phyloP scores from a whole-genome alignment of 23 red algal species.

The Cyanidioschyzon merolae region DNA sequence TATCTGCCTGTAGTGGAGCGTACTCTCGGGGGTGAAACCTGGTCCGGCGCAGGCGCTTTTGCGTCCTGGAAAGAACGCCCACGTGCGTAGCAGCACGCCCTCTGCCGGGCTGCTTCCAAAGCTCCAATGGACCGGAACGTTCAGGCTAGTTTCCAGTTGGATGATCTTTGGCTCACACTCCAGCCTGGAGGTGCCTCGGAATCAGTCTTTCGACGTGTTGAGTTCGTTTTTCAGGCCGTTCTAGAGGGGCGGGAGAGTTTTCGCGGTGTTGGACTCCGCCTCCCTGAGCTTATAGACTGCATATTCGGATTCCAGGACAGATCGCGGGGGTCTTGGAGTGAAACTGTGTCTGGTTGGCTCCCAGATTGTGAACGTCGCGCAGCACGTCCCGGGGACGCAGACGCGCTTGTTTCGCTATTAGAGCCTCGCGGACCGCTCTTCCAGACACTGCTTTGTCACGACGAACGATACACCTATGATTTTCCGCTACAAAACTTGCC shows the following conservation, averaged over 20 bases:
- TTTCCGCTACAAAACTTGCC: slow-evolving; percentile 11
- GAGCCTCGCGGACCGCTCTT: background rate
- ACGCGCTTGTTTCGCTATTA: background rate
- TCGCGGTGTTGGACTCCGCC: background rate
- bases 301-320: background rate
- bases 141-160: background rate
- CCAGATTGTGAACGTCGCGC: background rate
- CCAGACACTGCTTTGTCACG: background rate
- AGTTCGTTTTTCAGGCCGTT: background rate
- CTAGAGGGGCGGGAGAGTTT: background rate
- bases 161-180: background rate
- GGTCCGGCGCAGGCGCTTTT: too few species aligned
- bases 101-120: too few species aligned
- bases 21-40: too few species aligned
- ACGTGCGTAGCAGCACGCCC: too few species aligned
- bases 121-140: background rate
- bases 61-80: too few species aligned
- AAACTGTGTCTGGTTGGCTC: background rate
- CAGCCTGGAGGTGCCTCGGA: background rate
- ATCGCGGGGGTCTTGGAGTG: background rate
- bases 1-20: too few species aligned
- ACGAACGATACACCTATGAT: background rate
- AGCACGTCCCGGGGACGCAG: background rate
- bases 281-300: background rate
- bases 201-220: background rate